Evolutionary conservation across 768 basidiomycete species (phyloP), one percentile per base, ranked within the genome.

Genomic region (Tulasnella sp.): DNA sequence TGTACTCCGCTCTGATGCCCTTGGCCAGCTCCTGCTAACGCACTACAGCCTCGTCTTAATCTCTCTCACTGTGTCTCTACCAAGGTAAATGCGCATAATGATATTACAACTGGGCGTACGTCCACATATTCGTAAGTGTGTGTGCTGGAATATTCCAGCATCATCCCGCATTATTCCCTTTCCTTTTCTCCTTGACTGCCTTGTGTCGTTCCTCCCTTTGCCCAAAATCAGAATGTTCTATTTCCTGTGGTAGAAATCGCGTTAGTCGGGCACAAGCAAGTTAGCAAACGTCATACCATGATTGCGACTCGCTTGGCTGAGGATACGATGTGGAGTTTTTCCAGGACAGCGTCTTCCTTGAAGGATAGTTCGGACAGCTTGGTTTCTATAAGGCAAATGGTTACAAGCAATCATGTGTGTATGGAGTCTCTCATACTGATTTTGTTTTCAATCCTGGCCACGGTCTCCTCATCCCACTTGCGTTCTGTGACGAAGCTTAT

Each of bases 401-500:
- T n/a, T 1, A 35, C 35, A n/a, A 57, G 48, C 73, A 51, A 73
- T 55, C 42, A 61, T 71, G 32, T 15, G 20, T 37, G 69, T 57
- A 76, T 51, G 18, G 16, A 44, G 15, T 51, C 46, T 20, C 2
- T 87, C 92, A 84, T 83, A 96, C 95, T 88, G 79, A 98, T 96
- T 23, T 94, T 90, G 46, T 89, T 88, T 84, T 99, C 98, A 77
- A 99, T 92, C 79, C 85, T 88, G 81, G 93, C 80, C 55, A 99
- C 90, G 70, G 91, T 87, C 75, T 94, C 91, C 82, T 96, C 94
- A 83, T 99, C 98, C 67, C 85, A 82, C 78, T 86, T 86, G 67
- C 89, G 87, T 85, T 99, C 97, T 2, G 97, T 98, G 74, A 99
- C 93, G 82, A 99, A 94, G 82, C 96, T 99, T 39, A 99, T 87